phyloP scores from a whole-genome alignment of 2,329 filamentous ascomycete genomes.

The Xylariaceae sp. region DNA sequence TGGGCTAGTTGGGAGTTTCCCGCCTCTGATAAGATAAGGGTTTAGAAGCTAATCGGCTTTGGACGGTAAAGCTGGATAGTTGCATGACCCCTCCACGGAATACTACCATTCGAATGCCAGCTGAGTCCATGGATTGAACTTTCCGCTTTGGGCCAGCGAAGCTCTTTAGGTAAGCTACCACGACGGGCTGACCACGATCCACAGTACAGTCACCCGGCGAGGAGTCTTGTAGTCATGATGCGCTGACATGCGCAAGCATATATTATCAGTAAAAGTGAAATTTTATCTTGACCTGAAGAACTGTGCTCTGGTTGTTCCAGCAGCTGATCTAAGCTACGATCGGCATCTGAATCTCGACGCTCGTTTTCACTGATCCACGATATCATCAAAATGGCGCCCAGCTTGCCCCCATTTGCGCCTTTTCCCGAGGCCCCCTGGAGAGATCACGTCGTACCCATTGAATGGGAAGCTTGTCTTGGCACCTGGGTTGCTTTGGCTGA shows the following conservation, averaged over 20 bases:
- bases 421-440: constrained; percentile 69
- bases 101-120: too few relatives aligned
- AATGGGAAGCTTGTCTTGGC: constrained; percentile 75
- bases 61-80: neutral
- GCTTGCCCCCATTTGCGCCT: constrained; percentile 68
- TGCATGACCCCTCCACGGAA: too few relatives aligned
- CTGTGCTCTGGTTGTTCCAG: too few relatives aligned
- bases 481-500: constrained; percentile 69
- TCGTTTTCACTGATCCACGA: too few relatives aligned
- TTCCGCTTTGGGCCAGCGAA: neutral
- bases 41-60: neutral
- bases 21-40: constrained; percentile 18
- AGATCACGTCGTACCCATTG: constrained; percentile 58
- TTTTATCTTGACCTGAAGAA: too few relatives aligned
- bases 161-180: neutral
- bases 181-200: neutral
- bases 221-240: constrained; percentile 1
- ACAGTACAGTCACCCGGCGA: constrained; percentile 19
- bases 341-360: too few relatives aligned
- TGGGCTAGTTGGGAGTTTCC: constrained; percentile 8
- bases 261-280: too few relatives aligned
- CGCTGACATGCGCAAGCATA: too few relatives aligned
- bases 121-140: neutral
- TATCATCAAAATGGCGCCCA: constrained; percentile 34
- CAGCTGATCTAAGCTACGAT: too few relatives aligned